Conservation (phyloP, 1,284 basidiomycete species). For the Marasmius sp. region DNA sequence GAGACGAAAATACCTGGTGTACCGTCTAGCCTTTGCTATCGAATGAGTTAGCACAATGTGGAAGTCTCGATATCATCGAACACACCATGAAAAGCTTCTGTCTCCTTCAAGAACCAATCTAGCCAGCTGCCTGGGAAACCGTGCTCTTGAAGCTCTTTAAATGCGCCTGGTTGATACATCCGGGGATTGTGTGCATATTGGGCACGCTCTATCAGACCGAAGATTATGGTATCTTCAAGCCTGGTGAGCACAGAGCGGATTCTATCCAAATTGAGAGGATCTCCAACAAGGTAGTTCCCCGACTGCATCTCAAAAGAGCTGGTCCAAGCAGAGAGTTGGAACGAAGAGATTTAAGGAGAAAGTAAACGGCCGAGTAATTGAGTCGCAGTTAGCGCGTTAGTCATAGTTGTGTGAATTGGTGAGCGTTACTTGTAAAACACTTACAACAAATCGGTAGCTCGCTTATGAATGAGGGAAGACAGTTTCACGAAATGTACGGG, state of each 20-base stretch:
- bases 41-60: slow-evolving; percentile 5
- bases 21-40: slow-evolving; percentile 88
- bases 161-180: slow-evolving; percentile 83
- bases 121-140: slow-evolving; percentile 89
- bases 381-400: no score
- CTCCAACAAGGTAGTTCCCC: slow-evolving; percentile 68
- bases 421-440: no score
- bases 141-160: slow-evolving; percentile 71
- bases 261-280: slow-evolving; percentile 82
- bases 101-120: slow-evolving; percentile 97
- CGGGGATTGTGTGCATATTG: slow-evolving; percentile 95
- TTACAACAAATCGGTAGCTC: no score
- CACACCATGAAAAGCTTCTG: slow-evolving; percentile 91
- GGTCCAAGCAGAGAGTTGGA: slow-evolving; percentile 4
- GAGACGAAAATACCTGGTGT: slow-evolving; percentile 68
- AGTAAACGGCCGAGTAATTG: no score
- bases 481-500: no score
- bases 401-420: no score
- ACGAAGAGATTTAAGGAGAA: neutral
- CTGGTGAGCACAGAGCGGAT: slow-evolving; percentile 88
- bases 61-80: slow-evolving; percentile 7
- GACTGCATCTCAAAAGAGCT: slow-evolving; percentile 49
- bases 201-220: slow-evolving; percentile 93
- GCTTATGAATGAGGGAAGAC: no score
- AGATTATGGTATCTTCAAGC: slow-evolving; percentile 98